Base-by-base conservation (phyloP, 2,329 filamentous ascomycete species). In the Dendryphion nanum region DNA sequence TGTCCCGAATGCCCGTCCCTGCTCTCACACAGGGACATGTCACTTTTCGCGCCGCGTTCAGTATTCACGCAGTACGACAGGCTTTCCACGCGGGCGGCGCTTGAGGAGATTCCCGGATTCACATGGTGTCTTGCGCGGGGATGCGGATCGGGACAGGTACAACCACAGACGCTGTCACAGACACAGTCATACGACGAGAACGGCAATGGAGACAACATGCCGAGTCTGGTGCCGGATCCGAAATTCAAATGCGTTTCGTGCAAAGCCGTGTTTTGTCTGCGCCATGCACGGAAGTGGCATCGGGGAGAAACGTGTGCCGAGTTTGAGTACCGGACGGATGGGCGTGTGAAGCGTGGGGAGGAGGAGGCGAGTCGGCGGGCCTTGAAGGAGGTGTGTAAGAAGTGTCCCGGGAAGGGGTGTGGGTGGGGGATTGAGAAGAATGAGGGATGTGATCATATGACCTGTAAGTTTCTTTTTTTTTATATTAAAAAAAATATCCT, bases 141-240 rank as follows among this genome's bases (percentile, higher is more conserved):
- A 2, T 82, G 79, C 48, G 67, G 62, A 6, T 71, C 67, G 1
- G 77, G 78, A 0, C 77, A 81, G 45, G 63, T 78, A 2, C 77
- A 80, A n/a, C n/a, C n/a, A n/a, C n/a, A n/a, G n/a, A n/a, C n/a
- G n/a, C n/a, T n/a, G n/a, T n/a, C n/a, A n/a, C n/a, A n/a, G n/a
- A n/a, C n/a, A n/a, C n/a, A n/a, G n/a, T n/a, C n/a, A n/a, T n/a
- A n/a, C n/a, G n/a, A n/a, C n/a, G n/a, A n/a, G n/a, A n/a, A n/a
- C n/a, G n/a, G n/a, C n/a, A n/a, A n/a, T n/a, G n/a, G n/a, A n/a
- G n/a, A n/a, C n/a, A n/a, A n/a, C n/a, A n/a, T n/a, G n/a, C n/a
- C 32, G 61, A 66, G 2, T 63, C 56, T 2, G 68, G 68, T 12
- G 38, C 47, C 1, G 2, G 61, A 67, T 3, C 68, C 73, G 0